Evolutionary conservation across 805 yeast genomes (phyloP).

Genomic region (Wickerhamiella sergipiensis): DNA sequence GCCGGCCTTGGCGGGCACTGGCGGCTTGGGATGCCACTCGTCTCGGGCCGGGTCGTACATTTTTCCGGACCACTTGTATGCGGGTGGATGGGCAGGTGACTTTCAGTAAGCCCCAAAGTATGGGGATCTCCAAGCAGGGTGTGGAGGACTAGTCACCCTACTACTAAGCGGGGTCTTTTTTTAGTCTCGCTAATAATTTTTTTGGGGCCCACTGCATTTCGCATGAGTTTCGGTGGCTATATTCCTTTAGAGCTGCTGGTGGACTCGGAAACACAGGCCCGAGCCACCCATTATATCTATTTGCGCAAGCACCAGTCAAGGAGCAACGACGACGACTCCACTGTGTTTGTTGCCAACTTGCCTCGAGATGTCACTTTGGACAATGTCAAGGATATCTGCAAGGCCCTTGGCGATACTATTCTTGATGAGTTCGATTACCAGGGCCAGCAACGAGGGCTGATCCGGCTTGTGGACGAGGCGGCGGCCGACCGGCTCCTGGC

Average conservation of each 20-base stretch:
- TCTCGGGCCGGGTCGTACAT: constrained; percentile 20
- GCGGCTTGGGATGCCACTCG: constrained; percentile 8
- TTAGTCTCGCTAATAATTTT: not conserved
- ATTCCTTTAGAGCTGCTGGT: not conserved
- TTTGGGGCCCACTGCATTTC: not conserved
- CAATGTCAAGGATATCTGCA: constrained; percentile 42
- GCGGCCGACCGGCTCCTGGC: constrained; percentile 50
- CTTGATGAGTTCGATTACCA: constrained; percentile 23
- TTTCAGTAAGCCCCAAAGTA: not conserved
- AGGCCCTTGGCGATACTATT: constrained; percentile 32
- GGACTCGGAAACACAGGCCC: constrained; percentile 1
- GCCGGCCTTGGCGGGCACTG: not conserved
- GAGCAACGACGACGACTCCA: constrained; percentile 31
- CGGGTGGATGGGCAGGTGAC: not conserved
- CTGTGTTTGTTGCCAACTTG: constrained; percentile 63
- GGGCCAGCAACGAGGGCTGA: constrained; percentile 38
- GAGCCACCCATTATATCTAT: constrained; percentile 41
- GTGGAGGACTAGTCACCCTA: no score
- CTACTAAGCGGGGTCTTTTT: not conserved
- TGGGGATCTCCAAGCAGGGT: not conserved
- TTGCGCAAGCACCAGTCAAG: constrained; percentile 41
- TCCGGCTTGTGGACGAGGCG: constrained; percentile 60
- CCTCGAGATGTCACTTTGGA: constrained; percentile 49
- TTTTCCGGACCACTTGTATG: not conserved
- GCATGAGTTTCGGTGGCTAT: not conserved